phyloP scores from a whole-genome alignment of 2,329 filamentous ascomycete genomes.

The Cryoendolithus antarcticus region DNA sequence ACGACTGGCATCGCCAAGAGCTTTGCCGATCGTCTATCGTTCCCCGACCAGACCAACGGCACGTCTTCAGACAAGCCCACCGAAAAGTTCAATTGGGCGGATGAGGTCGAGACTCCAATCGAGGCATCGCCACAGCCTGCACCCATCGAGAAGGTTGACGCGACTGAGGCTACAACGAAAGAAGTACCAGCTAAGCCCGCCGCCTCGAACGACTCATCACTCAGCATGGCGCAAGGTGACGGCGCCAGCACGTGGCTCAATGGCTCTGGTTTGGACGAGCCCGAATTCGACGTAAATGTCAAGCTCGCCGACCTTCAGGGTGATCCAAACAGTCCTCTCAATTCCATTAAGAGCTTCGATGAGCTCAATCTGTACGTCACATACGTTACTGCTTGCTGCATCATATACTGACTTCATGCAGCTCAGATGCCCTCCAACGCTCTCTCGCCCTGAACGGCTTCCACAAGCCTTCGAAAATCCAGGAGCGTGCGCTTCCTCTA shows the following conservation, averaged over 20 bases:
- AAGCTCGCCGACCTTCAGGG: constrained; percentile 81
- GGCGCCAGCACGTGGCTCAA: constrained; percentile 31
- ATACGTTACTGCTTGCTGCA: neutral
- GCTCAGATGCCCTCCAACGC: constrained; percentile 55
- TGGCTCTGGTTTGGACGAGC: constrained; percentile 46
- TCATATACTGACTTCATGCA: constrained; percentile 18
- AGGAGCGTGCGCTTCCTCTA: constrained; percentile 84
- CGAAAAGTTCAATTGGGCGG: constrained; percentile 22
- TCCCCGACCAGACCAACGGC: constrained; percentile 8
- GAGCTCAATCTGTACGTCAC: constrained; percentile 69
- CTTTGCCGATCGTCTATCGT: constrained; percentile 18
- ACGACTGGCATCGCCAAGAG: constrained; percentile 11
- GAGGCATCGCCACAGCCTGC: constrained; percentile 1
- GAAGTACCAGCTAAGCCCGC: constrained; percentile 6
- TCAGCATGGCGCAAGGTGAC: constrained; percentile 26
- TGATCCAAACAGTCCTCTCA: constrained; percentile 76
- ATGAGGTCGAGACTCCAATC: constrained; percentile 18
- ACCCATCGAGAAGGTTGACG: constrained; percentile 14
- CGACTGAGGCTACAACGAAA: constrained; percentile 5
- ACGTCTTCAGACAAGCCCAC: neutral
- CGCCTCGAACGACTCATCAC: constrained; percentile 4
- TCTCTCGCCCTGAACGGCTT: constrained; percentile 76
- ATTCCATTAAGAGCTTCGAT: constrained; percentile 71
- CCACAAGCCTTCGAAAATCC: constrained; percentile 92
- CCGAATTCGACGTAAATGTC: constrained; percentile 79